phyloP scores from a whole-genome alignment of 257 asterid genomes.

The Knoxia roxburghii region DNA sequence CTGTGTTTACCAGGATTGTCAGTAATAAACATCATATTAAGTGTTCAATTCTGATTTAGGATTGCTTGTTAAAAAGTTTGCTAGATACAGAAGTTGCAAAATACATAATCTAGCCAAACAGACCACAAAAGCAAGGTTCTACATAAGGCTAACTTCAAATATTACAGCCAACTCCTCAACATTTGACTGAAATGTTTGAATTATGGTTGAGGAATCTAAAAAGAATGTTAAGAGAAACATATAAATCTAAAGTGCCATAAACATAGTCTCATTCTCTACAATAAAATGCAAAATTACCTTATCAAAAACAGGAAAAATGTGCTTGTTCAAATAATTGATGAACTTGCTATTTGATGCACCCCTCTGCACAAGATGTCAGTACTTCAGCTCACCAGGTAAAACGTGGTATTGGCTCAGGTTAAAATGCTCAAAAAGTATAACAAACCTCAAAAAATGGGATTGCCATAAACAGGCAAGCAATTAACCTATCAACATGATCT shows the following conservation, averaged over 20 bases:
- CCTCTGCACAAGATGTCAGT: slow-evolving; percentile 49
- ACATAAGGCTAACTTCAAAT: background rate
- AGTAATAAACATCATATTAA: too few species aligned
- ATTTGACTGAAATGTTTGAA: background rate
- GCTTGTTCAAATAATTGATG: slow-evolving; percentile 69
- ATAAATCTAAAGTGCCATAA: background rate
- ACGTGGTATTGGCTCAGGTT: slow-evolving; percentile 9
- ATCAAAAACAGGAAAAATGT: slow-evolving; percentile 77
- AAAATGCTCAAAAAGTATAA: slow-evolving; percentile 15
- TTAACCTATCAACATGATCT: slow-evolving; percentile 80
- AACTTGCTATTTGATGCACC: slow-evolving; percentile 96
- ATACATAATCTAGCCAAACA: background rate
- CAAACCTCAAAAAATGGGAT: slow-evolving; percentile 82
- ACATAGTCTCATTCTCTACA: background rate
- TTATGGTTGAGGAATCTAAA: background rate
- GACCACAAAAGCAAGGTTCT: background rate
- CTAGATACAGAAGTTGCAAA: background rate
- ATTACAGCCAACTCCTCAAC: background rate
- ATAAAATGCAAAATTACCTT: slow-evolving; percentile 39
- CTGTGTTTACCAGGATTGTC: background rate
- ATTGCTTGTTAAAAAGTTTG: background rate
- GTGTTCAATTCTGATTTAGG: background rate
- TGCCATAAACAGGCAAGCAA: slow-evolving; percentile 80
- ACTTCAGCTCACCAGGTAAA: slow-evolving; percentile 21
- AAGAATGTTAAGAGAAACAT: background rate